Evolutionary conservation across 2,329 filamentous ascomycete species (phyloP), one percentile per base, ranked within the genome.

Genomic region (Xylariaceae sp.): DNA sequence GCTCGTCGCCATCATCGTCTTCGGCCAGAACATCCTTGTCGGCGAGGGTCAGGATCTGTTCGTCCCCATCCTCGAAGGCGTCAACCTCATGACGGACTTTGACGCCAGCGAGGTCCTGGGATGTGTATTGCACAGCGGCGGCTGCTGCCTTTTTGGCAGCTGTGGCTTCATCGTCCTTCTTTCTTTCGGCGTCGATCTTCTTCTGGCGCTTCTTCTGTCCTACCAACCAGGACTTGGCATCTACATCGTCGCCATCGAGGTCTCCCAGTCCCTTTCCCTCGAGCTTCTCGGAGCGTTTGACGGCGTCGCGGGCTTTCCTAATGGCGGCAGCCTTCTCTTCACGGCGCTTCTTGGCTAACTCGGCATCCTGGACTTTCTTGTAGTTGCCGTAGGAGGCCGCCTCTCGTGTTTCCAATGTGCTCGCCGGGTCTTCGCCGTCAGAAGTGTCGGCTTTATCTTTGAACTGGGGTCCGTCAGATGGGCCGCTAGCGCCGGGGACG

Each of bases 41-140:
- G 65, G 96, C 96, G n/a, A 99, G 78, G 0, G 92, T 96, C 46
- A 99, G 75, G 31, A 99, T 83, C 65, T 97, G 90, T 51, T 96
- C 91, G 51, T 89, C 85, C 15, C 82, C 86, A 45, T 90, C 89
- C 19, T 89, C 83, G 55, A 99, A 92, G 18, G 88, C 81, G 5
- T 81, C 82, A 51, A 91, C 71, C 66, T 96, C 90, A 66, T 99
- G 94, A 5, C 85, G 91, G 45, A 99, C 92, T 66, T 89, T 94
- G 60, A 99, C 85, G 35, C 92, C 94, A 0, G 90, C 87, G 43
- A 97, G 75, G 65, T 97, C 91, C 53, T 87, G 86, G 4, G 89
- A 82, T 1, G 89, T 91, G 67, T 96, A 95, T 62, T 92, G 68
- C 17, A 76, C 66, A 14, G 73, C 84, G 2, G 83, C 84, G 4